Conservation (phyloP, 106 monocot genomes). For the Agapanthus africanus region DNA sequence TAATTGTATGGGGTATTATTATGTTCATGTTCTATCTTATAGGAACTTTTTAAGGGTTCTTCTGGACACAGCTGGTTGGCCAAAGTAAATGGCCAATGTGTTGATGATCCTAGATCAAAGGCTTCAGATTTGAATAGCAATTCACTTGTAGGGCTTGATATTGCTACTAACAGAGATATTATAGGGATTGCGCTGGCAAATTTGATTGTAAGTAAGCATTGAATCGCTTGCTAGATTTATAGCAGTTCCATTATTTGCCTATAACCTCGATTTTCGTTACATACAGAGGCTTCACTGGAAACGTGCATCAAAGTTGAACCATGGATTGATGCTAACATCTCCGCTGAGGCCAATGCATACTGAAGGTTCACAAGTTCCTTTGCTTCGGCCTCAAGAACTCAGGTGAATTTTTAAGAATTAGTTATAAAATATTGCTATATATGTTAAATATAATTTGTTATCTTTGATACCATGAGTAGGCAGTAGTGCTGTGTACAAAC, state of each 20-base stretch:
- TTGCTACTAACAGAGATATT: constrained; percentile 66
- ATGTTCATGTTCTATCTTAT: not conserved
- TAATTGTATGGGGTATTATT: not conserved
- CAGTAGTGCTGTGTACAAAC: not conserved
- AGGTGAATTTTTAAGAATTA: no score
- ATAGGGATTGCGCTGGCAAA: constrained; percentile 67
- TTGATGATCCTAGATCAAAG: constrained; percentile 62
- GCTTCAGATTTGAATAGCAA: constrained; percentile 57
- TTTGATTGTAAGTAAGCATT: constrained; percentile 68
- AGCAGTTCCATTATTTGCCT: not conserved
- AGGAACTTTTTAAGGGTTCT: constrained; percentile 57
- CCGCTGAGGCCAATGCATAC: constrained; percentile 30
- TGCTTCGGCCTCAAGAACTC: constrained; percentile 55
- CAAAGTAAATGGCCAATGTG: constrained; percentile 52
- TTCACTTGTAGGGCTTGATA: constrained; percentile 42
- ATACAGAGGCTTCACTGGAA: constrained; percentile 67
- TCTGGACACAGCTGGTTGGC: constrained; percentile 59
- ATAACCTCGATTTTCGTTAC: not conserved
- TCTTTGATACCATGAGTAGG: no score
- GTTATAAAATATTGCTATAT: no score
- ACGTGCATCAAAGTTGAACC: constrained; percentile 44
- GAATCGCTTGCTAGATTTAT: no score
- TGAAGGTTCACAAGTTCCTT: constrained; percentile 19
- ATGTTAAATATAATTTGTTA: no score
- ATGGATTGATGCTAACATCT: constrained; percentile 58